Evolutionary conservation across 1,284 basidiomycete species (phyloP).

Genomic region (Trichosporon sp.): DNA sequence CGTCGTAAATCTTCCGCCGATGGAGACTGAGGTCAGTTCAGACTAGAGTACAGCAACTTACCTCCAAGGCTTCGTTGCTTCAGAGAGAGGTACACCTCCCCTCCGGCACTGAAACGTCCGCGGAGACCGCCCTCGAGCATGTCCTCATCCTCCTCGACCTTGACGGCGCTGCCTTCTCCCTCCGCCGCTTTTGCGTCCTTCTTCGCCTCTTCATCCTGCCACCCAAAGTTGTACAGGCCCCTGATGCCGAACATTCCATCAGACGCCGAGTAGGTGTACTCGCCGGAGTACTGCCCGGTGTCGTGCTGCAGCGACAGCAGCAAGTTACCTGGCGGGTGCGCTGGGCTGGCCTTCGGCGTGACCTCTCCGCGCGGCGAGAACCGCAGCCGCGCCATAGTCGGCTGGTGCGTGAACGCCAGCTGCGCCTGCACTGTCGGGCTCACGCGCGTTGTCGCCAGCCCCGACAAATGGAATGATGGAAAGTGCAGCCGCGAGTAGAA

Average conservation of each 20-base stretch:
- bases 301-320: slow-evolving; percentile 89
- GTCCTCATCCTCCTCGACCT: slow-evolving; percentile 77
- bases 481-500: slow-evolving; percentile 90
- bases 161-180: slow-evolving; percentile 50
- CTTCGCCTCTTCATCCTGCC: slow-evolving; percentile 47
- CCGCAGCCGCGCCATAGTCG: slow-evolving; percentile 20
- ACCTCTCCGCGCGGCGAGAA: slow-evolving; percentile 56
- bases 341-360: slow-evolving; percentile 13
- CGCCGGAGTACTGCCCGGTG: slow-evolving; percentile 84
- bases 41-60: slow-evolving; percentile 49
- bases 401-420: slow-evolving; percentile 45
- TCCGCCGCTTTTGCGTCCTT: slow-evolving; percentile 15
- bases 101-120: slow-evolving; percentile 84
- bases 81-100: slow-evolving; percentile 88
- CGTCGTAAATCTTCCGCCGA: slow-evolving; percentile 79
- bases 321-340: slow-evolving; percentile 60
- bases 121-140: slow-evolving; percentile 81
- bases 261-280: slow-evolving; percentile 91
- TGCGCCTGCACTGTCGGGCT: slow-evolving; percentile 51
- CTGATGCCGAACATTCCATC: slow-evolving; percentile 88
- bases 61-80: slow-evolving; percentile 89
- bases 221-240: slow-evolving; percentile 88
- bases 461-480: slow-evolving; percentile 80
- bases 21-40: slow-evolving; percentile 62
- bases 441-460: slow-evolving; percentile 77